Percentiles rank a stretch among this genome's conserved stretches.
Evolutionary conservation across 345 rosid species (phyloP).

Genomic region (Corymbia maculata): DNA sequence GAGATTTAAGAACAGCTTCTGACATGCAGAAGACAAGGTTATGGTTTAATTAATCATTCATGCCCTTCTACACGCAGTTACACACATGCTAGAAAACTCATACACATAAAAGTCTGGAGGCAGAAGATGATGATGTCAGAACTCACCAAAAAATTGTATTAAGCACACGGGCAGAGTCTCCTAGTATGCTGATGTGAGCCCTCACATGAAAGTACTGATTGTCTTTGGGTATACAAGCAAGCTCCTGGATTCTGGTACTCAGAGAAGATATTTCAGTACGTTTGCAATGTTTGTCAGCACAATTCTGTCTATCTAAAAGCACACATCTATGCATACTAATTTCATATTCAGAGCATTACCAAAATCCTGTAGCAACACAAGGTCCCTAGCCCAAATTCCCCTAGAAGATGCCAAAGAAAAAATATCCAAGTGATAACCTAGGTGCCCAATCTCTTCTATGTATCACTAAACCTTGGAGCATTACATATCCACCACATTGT

Average conservation of each 20-base stretch:
- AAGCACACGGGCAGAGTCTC: constrained; percentile 96
- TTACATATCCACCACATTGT: not conserved
- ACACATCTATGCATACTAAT: not conserved
- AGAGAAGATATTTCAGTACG: not conserved
- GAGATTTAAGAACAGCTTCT: not conserved
- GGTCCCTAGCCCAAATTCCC: not conserved
- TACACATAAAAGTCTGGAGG: not conserved
- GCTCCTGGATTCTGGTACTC: constrained; percentile 75
- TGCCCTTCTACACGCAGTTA: not conserved
- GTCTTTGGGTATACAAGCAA: constrained; percentile 67
- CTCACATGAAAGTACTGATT: constrained; percentile 74
- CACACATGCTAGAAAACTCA: not conserved
- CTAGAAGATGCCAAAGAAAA: not conserved
- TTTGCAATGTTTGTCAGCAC: not conserved
- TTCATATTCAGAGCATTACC: not conserved
- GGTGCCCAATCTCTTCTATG: not conserved
- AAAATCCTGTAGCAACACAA: not conserved
- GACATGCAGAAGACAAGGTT: not conserved
- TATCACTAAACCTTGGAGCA: not conserved
- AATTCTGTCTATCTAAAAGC: not conserved
- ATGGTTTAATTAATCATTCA: not conserved
- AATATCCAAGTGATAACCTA: not conserved
- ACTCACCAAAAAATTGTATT: constrained; percentile 22
- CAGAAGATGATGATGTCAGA: not conserved
- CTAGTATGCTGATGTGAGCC: constrained; percentile 73